Percentiles rank a stretch among this genome's conserved stretches.
These are phyloP conservation scores for Albizia julibrissin DNA, from an alignment of 306 rosid genomes.

Conservation along the genomic window DNA sequence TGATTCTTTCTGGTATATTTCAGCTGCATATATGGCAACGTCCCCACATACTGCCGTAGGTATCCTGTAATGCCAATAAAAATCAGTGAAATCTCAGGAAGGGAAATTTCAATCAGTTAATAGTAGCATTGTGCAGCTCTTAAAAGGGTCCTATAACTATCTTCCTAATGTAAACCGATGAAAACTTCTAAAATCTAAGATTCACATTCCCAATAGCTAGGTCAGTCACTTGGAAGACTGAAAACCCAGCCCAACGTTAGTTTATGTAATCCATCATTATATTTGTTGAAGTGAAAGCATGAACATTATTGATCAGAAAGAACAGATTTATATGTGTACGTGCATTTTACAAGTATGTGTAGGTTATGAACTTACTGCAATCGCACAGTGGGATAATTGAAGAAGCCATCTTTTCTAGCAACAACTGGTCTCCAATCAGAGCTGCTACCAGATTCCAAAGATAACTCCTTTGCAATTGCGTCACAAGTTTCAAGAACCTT, in stretches of 20 bases:
- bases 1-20: conserved; percentile 78
- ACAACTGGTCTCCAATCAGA: conserved; percentile 88
- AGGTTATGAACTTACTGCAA: conserved; percentile 74
- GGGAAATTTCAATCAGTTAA: neutral
- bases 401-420: conserved; percentile 63
- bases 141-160: neutral
- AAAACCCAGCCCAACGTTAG: conserved; percentile 1
- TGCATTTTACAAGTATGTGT: neutral
- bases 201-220: neutral
- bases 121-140: neutral
- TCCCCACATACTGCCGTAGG: conserved; percentile 58
- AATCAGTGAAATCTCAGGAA: conserved; percentile 12
- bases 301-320: conserved; percentile 23
- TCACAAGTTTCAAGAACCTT: conserved; percentile 81
- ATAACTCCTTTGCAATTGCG: conserved; percentile 52
- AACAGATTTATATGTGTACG: neutral
- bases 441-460: conserved; percentile 58
- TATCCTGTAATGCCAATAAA: conserved; percentile 57
- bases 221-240: neutral
- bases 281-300: conserved; percentile 16
- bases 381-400: conserved; percentile 80
- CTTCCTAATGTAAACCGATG: conserved; percentile 16
- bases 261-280: neutral
- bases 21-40: conserved; percentile 64
- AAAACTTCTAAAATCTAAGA: neutral